Conservation (phyloP, 495 filamentous ascomycete species). For the Umbilicaria muhlenbergii region DNA sequence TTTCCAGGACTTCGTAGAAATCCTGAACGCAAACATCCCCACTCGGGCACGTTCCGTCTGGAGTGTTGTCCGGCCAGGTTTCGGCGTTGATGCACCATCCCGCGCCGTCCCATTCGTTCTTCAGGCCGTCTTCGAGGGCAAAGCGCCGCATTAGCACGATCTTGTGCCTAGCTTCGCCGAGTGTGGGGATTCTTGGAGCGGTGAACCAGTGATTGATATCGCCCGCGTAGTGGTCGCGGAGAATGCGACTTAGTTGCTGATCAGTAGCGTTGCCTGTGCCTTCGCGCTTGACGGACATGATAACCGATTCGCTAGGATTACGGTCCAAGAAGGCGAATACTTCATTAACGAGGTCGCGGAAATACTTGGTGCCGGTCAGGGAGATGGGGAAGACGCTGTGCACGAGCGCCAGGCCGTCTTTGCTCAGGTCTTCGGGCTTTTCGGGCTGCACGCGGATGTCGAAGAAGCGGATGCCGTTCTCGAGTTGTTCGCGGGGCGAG, state of each 20-base stretch:
- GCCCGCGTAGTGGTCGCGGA: conserved; percentile 54
- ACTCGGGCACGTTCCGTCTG: conserved; percentile 53
- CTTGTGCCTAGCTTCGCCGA: conserved; percentile 70
- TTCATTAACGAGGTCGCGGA: conserved; percentile 52
- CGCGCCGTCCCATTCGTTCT: conserved; percentile 39
- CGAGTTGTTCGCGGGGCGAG: conserved; percentile 54
- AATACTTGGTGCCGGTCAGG: conserved; percentile 55
- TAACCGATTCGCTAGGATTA: conserved; percentile 67
- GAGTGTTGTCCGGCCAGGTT: conserved; percentile 79
- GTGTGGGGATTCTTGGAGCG: conserved; percentile 57
- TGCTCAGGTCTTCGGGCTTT: conserved; percentile 34
- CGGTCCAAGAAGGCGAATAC: conserved; percentile 58
- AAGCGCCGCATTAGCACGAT: conserved; percentile 80
- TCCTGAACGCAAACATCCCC: conserved; percentile 81
- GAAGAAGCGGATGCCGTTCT: conserved; percentile 87
- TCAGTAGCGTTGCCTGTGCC: conserved; percentile 70
- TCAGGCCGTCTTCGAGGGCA: conserved; percentile 41
- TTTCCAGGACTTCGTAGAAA: conserved; percentile 78
- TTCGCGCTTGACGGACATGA: conserved; percentile 85
- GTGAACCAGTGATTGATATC: conserved; percentile 61
- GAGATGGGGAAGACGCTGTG: conserved; percentile 70
- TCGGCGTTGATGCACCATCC: conserved; percentile 76
- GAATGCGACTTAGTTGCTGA: conserved; percentile 54
- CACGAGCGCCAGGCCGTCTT: conserved; percentile 47
- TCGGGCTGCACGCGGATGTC: conserved; percentile 69